These are phyloP conservation scores for Fusarium virguliforme DNA, from an alignment of 2,329 filamentous ascomycete genomes.

Conservation along the genomic window DNA sequence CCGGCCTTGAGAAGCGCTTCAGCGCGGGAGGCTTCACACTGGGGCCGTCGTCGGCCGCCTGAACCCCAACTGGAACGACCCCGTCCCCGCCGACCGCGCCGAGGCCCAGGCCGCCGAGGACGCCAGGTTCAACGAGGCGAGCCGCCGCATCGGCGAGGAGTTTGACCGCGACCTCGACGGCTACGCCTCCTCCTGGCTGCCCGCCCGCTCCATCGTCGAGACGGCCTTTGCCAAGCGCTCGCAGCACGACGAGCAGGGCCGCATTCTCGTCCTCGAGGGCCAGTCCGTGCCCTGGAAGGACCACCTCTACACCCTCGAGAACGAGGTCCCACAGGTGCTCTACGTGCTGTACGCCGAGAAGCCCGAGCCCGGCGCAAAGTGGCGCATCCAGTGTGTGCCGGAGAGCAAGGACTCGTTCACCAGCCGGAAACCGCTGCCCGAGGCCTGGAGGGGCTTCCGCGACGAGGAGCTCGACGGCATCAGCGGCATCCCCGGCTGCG, in stretches of 20 bases:
- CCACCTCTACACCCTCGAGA: constrained; percentile 91
- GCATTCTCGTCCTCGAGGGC: constrained; percentile 84
- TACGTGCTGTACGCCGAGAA: constrained; percentile 96
- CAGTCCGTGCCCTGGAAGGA: constrained; percentile 95
- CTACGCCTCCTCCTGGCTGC: constrained; percentile 85
- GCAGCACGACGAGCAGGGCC: constrained; percentile 80
- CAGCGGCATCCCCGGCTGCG: constrained; percentile 78
- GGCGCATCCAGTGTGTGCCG: constrained; percentile 95
- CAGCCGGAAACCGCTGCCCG: constrained; percentile 91
- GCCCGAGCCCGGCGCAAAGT: constrained; percentile 81
- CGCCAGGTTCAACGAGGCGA: constrained; percentile 82
- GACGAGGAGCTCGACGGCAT: constrained; percentile 87
- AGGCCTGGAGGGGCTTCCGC: constrained; percentile 91
- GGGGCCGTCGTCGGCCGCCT: constrained; percentile 86
- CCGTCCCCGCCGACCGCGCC: constrained; percentile 64
- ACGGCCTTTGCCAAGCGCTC: constrained; percentile 80
- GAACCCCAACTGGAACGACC: constrained; percentile 87
- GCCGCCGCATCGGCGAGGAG: constrained; percentile 87
- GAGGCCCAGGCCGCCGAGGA: constrained; percentile 83
- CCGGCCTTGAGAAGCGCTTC: constrained; percentile 86
- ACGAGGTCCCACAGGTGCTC: constrained; percentile 72
- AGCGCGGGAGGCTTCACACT: constrained; percentile 87
- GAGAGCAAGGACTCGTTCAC: constrained; percentile 88
- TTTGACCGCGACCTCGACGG: constrained; percentile 87
- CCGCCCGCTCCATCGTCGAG: constrained; percentile 85